A percentile compares a stretch with the other conserved stretches of the same genome.
Conservation (phyloP, 2,329 filamentous ascomycete genomes). For the Nectriaceae sp. region DNA sequence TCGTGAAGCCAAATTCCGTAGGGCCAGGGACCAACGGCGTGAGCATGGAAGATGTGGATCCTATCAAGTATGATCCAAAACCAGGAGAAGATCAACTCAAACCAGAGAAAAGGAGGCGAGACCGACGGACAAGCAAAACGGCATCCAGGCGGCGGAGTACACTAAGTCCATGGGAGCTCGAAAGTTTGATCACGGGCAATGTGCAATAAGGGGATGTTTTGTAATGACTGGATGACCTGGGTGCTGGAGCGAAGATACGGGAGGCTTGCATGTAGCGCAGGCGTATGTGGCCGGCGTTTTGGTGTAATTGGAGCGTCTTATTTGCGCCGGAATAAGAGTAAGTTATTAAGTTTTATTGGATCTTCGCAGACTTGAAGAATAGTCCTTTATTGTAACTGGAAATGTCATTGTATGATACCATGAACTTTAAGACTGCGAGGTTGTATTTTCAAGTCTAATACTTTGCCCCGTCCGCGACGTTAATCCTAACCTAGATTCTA, state of each 20-base stretch:
- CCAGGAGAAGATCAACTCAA: conserved; percentile 22
- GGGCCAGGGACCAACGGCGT: conserved; percentile 7
- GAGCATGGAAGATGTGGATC: conserved; percentile 34
- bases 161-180: conserved; percentile 73
- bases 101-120: conserved; percentile 51
- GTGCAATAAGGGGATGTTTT: conserved; percentile 39
- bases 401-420: background rate
- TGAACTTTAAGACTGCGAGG: background rate
- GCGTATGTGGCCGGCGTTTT: conserved; percentile 23
- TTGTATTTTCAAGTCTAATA: background rate
- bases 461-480: background rate
- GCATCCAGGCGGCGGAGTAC: conserved; percentile 71
- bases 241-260: conserved; percentile 11
- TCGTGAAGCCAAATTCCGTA: conserved; percentile 7
- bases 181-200: conserved; percentile 58
- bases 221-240: conserved; percentile 12
- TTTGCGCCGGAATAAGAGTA: too few species aligned
- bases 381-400: background rate
- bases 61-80: conserved; percentile 35
- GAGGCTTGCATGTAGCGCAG: conserved; percentile 15
- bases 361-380: background rate
- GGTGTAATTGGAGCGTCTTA: conserved; percentile 8
- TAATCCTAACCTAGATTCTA: background rate
- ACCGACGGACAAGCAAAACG: conserved; percentile 53
- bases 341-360: too few species aligned